Evolutionary conservation across 345 rosid species (phyloP).

Genomic region (Camelina neglecta): DNA sequence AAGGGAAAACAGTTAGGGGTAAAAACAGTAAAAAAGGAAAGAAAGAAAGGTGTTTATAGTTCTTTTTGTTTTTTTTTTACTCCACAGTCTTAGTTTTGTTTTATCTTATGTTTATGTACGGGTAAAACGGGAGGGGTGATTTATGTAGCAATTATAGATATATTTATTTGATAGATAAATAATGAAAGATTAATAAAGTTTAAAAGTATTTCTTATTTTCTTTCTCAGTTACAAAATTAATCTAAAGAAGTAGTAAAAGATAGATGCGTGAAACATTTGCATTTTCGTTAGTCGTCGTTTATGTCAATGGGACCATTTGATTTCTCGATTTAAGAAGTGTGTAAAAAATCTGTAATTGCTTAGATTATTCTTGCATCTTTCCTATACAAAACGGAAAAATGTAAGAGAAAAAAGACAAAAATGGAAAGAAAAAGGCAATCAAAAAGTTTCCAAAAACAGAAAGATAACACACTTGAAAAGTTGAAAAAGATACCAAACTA

Average conservation of each 20-base stretch:
- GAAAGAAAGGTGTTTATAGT: constrained; percentile 33
- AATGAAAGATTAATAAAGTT: constrained; percentile 40
- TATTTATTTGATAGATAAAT: constrained; percentile 40
- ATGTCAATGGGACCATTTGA: constrained; percentile 17
- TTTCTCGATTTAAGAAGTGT: neutral
- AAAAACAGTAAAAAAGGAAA: constrained; percentile 22
- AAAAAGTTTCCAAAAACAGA: constrained; percentile 38
- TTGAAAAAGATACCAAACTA: constrained; percentile 28
- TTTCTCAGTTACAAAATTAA: neutral
- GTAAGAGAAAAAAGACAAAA: constrained; percentile 31
- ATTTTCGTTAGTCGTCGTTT: neutral
- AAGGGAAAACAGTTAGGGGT: constrained; percentile 34
- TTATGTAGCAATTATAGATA: constrained; percentile 45
- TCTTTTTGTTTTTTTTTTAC: constrained; percentile 7
- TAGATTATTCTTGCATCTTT: constrained; percentile 1
- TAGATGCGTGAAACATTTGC: constrained; percentile 6
- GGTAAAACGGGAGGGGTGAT: constrained; percentile 27
- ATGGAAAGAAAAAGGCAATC: constrained; percentile 29
- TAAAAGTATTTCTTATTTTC: neutral
- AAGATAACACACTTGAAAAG: constrained; percentile 32
- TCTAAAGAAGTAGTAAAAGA: neutral
- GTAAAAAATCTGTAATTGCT: constrained; percentile 7
- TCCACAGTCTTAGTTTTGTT: constrained; percentile 19
- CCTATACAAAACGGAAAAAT: neutral
- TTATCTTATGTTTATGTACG: constrained; percentile 18